These are phyloP conservation scores for Cyberlindnera saturnus DNA, from an alignment of 805 yeast genomes.

Conservation along the genomic window DNA sequence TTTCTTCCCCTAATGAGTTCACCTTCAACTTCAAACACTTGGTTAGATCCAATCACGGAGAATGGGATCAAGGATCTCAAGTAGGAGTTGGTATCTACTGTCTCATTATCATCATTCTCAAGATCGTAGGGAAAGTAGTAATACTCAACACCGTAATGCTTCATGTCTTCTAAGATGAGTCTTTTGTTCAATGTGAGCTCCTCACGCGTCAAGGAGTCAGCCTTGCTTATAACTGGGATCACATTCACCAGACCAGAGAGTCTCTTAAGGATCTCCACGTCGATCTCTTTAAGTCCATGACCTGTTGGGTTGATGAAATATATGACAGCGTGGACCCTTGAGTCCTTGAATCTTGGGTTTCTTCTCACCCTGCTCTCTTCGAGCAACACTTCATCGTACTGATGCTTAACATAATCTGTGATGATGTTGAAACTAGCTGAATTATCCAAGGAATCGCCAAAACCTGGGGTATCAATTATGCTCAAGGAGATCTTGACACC, in stretches of 20 bases:
- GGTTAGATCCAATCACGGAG: slow-evolving; percentile 65
- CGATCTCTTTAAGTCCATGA: slow-evolving; percentile 73
- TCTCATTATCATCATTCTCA: slow-evolving; percentile 51
- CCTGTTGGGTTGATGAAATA: slow-evolving; percentile 82
- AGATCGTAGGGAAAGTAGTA: slow-evolving; percentile 66
- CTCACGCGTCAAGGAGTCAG: slow-evolving; percentile 77
- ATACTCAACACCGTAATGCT: slow-evolving; percentile 61
- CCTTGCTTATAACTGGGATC: slow-evolving; percentile 80
- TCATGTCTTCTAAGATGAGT: slow-evolving; percentile 72
- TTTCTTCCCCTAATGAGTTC: slow-evolving; percentile 41
- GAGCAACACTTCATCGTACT: slow-evolving; percentile 73
- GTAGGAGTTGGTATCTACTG: slow-evolving; percentile 58
- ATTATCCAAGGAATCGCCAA: slow-evolving; percentile 71
- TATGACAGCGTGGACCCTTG: slow-evolving; percentile 70
- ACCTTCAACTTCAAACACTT: slow-evolving; percentile 43
- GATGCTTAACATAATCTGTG: slow-evolving; percentile 76
- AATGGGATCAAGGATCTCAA: slow-evolving; percentile 61
- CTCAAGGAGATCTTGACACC: slow-evolving; percentile 76
- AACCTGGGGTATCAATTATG: slow-evolving; percentile 79
- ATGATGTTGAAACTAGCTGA: slow-evolving; percentile 59
- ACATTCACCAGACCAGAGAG: slow-evolving; percentile 77
- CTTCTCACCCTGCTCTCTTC: slow-evolving; percentile 79
- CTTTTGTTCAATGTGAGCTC: slow-evolving; percentile 72
- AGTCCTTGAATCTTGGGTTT: slow-evolving; percentile 81
- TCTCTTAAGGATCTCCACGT: slow-evolving; percentile 70